Evolutionary conservation across 345 rosid species (phyloP).

Genomic region (Clausena lansium): DNA sequence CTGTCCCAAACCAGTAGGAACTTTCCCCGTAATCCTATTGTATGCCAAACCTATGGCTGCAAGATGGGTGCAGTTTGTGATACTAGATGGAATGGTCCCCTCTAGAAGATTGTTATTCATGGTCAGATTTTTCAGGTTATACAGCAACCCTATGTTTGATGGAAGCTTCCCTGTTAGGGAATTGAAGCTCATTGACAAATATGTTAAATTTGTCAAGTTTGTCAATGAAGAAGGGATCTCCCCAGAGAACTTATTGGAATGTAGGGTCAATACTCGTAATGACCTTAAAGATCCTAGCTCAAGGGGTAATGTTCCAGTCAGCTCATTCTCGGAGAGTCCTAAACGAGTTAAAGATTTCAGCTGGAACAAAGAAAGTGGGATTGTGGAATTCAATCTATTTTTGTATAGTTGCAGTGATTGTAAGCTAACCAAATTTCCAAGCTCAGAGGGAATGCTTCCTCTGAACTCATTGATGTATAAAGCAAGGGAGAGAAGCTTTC

Average conservation of each 20-base stretch:
- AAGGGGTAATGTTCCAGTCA: conserved; percentile 52
- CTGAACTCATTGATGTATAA: conserved; percentile 49
- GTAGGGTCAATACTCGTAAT: conserved; percentile 55
- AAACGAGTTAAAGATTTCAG: conserved; percentile 51
- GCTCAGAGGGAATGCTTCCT: conserved; percentile 64
- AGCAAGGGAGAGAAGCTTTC: conserved; percentile 48
- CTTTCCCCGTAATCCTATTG: conserved; percentile 50
- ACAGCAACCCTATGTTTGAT: conserved; percentile 52
- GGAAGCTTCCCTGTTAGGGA: conserved; percentile 66
- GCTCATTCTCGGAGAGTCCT: conserved; percentile 62
- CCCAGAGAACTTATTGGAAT: conserved; percentile 59
- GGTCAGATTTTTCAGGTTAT: conserved; percentile 61
- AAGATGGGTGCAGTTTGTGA: conserved; percentile 67
- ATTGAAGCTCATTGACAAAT: conserved; percentile 57
- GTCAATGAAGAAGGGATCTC: conserved; percentile 63
- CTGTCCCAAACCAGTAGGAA: conserved; percentile 63
- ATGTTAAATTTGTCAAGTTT: conserved; percentile 59
- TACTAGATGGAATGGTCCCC: conserved; percentile 71
- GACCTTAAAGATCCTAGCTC: conserved; percentile 60
- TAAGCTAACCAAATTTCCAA: conserved; percentile 57
- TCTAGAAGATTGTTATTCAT: conserved; percentile 48
- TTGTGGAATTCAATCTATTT: conserved; percentile 62
- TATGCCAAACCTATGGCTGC: conserved; percentile 30
- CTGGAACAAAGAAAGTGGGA: conserved; percentile 59
- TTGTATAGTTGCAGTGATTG: conserved; percentile 41